Conservation (phyloP, 768 basidiomycete species). For the Leccinum boreale region DNA sequence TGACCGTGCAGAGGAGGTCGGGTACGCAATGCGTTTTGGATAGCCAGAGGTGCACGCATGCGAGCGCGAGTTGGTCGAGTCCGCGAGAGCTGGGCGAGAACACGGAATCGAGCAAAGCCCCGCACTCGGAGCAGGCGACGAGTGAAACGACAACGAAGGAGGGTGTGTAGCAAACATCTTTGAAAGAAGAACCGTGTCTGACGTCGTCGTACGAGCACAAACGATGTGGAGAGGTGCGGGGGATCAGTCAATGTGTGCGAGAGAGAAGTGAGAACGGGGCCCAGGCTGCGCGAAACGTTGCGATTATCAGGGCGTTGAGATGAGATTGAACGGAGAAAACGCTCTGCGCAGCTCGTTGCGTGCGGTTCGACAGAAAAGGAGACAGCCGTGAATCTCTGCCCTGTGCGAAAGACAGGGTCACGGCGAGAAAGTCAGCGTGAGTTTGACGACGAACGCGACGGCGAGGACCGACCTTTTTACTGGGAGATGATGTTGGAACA, state of each 20-base stretch:
- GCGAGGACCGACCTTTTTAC: constrained; percentile 21
- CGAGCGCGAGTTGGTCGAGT: constrained; percentile 25
- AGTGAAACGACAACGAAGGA: constrained; percentile 1
- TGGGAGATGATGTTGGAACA: constrained; percentile 21
- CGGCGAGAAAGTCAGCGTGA: not conserved
- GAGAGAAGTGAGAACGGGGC: constrained; percentile 5
- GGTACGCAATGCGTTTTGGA: constrained; percentile 13
- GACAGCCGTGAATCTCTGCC: not conserved
- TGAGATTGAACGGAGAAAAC: constrained; percentile 23
- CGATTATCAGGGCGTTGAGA: constrained; percentile 20
- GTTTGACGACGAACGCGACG: not conserved
- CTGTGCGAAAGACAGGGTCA: not conserved
- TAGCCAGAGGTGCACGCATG: constrained; percentile 1
- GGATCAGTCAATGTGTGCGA: constrained; percentile 9
- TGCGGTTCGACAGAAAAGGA: constrained; percentile 5
- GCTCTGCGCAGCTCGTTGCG: constrained; percentile 29
- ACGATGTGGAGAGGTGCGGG: constrained; percentile 2
- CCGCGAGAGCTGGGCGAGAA: constrained; percentile 21
- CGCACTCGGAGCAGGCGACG: not conserved
- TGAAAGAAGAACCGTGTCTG: not conserved
- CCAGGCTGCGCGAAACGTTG: constrained; percentile 15
- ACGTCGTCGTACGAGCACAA: constrained; percentile 6
- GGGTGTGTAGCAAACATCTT: constrained; percentile 20
- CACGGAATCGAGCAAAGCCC: not conserved
- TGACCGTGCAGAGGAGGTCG: constrained; percentile 18